Conservation (phyloP, 1,284 basidiomycete genomes). For the Sporisorium sorghi region DNA sequence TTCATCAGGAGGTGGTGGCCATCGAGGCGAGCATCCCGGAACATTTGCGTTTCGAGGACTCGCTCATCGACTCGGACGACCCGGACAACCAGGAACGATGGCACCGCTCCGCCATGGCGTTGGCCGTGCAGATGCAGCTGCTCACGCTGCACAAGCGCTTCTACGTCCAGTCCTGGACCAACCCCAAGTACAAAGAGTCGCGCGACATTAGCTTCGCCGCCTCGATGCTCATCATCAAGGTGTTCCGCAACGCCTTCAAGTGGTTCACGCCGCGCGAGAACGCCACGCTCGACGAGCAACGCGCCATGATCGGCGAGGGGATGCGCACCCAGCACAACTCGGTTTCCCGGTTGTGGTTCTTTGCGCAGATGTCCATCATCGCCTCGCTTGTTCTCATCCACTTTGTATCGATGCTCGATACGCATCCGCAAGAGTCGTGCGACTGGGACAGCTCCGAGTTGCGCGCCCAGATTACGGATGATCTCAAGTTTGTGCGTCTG, state of each 20-base stretch:
- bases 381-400: slow-evolving; percentile 58
- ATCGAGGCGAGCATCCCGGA: slow-evolving; percentile 46
- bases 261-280: slow-evolving; percentile 55
- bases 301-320: slow-evolving; percentile 40
- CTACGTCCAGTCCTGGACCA: slow-evolving; percentile 63
- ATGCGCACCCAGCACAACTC: slow-evolving; percentile 50
- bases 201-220: slow-evolving; percentile 58
- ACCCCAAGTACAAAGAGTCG: slow-evolving; percentile 54
- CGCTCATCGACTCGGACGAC: slow-evolving; percentile 43
- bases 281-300: slow-evolving; percentile 38
- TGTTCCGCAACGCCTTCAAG: slow-evolving; percentile 59
- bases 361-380: slow-evolving; percentile 58
- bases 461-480: slow-evolving; percentile 58
- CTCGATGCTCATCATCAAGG: slow-evolving; percentile 53
- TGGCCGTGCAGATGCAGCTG: slow-evolving; percentile 35
- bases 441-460: slow-evolving; percentile 53
- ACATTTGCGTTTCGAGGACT: slow-evolving; percentile 45
- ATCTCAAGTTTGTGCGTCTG: slow-evolving; percentile 57
- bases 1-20: slow-evolving; percentile 55
- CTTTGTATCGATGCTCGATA: slow-evolving; percentile 59
- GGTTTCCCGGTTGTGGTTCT: slow-evolving; percentile 55
- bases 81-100: slow-evolving; percentile 27
- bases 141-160: slow-evolving; percentile 59
- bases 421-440: slow-evolving; percentile 51
- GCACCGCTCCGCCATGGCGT: slow-evolving; percentile 40